phyloP scores from a whole-genome alignment of 2,329 filamentous ascomycete species.

The Penicillium sp. region DNA sequence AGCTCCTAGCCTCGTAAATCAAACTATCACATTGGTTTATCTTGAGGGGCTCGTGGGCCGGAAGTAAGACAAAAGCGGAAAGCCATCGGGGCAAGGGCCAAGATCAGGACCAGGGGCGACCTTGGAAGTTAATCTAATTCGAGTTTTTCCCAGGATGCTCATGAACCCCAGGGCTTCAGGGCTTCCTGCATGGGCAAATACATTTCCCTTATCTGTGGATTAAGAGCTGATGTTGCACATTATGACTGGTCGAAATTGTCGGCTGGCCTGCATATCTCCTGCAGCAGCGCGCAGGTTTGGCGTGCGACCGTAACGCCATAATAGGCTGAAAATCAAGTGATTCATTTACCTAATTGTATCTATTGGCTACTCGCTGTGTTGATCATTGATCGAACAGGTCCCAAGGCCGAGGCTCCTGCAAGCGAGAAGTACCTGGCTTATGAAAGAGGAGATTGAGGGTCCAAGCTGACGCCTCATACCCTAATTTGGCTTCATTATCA shows the following conservation, averaged over 20 bases:
- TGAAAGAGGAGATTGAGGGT: conserved; percentile 9
- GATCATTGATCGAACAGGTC: neutral
- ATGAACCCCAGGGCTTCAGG: neutral
- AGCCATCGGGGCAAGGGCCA: neutral
- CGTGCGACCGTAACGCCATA: neutral
- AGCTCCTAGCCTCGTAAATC: neutral
- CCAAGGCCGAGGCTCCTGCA: conserved; percentile 1
- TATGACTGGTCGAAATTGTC: neutral
- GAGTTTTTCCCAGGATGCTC: neutral
- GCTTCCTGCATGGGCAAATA: neutral
- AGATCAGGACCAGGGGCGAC: neutral
- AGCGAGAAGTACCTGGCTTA: conserved; percentile 1
- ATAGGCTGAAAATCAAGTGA: neutral
- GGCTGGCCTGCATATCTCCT: neutral
- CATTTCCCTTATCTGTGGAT: neutral
- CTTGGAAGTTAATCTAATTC: neutral
- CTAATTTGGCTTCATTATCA: neutral
- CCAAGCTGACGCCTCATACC: neutral
- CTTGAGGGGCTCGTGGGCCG: neutral
- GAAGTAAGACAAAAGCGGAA: neutral
- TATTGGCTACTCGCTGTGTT: neutral
- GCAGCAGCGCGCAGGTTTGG: neutral
- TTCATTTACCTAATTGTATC: neutral
- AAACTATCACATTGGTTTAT: neutral
- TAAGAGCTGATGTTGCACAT: neutral